Percentiles rank a stretch among this genome's conserved stretches.
Conservation (phyloP, 768 basidiomycete species). For the Mycena haematopus region DNA sequence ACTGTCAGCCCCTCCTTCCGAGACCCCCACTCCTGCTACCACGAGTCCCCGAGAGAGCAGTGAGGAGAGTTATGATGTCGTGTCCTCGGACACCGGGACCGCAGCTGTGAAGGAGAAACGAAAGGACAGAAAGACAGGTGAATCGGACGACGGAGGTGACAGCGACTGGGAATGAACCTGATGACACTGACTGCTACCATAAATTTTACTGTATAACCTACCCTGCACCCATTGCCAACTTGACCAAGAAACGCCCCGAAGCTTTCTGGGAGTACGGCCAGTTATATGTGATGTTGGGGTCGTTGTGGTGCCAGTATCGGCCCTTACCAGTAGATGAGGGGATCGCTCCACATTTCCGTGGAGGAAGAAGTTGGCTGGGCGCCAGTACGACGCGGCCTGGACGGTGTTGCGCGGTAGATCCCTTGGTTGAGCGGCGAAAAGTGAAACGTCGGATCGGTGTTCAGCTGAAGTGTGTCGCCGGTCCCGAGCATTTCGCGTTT, state of each 20-base stretch:
- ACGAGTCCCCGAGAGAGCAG: conserved; percentile 62
- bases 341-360: too few species aligned
- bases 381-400: too few species aligned
- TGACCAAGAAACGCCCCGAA: not conserved
- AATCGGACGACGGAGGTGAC: conserved; percentile 53
- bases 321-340: too few species aligned
- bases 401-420: too few species aligned
- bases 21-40: conserved; percentile 41
- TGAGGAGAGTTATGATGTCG: conserved; percentile 73
- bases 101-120: conserved; percentile 45
- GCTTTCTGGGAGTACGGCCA: too few species aligned
- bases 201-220: conserved; percentile 14
- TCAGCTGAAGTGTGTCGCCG: too few species aligned
- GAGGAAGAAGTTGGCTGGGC: too few species aligned
- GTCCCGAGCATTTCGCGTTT: too few species aligned
- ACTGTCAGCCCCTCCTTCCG: conserved; percentile 39
- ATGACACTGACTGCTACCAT: not conserved
- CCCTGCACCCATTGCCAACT: not conserved
- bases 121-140: conserved; percentile 36
- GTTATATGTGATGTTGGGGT: too few species aligned
- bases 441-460: too few species aligned
- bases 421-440: too few species aligned
- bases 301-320: too few species aligned
- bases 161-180: conserved; percentile 69
- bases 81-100: conserved; percentile 61